These are phyloP conservation scores for Leccinum insigne DNA, from an alignment of 1,284 basidiomycete species.

Conservation along the genomic window DNA sequence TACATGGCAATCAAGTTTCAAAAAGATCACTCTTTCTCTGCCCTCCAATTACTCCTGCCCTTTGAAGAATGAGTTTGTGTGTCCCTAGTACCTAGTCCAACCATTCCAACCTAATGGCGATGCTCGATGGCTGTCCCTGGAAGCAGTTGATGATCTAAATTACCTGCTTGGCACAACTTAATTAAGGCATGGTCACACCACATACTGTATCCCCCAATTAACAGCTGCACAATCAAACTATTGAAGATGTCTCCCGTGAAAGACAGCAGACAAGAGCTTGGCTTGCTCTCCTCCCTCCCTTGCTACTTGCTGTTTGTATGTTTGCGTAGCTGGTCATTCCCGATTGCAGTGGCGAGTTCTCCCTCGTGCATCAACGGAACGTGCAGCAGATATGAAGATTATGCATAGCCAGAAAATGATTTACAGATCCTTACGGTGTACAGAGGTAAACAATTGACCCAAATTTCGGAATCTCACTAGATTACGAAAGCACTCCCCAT, in stretches of 20 bases:
- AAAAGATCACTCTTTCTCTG: not conserved
- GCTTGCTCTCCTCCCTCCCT: not conserved
- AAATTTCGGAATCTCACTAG: not conserved
- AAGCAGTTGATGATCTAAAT: too few relatives aligned
- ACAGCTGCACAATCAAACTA: too few relatives aligned
- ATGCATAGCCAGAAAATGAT: not conserved
- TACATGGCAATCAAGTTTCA: not conserved
- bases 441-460: constrained; percentile 13
- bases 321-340: not conserved
- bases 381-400: not conserved
- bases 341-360: not conserved
- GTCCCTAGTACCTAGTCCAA: too few relatives aligned
- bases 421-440: not conserved
- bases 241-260: too few relatives aligned
- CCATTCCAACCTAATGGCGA: not conserved
- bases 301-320: not conserved
- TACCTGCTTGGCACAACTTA: too few relatives aligned
- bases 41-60: too few relatives aligned
- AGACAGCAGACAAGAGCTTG: not conserved
- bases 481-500: constrained; percentile 60
- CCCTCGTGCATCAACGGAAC: not conserved
- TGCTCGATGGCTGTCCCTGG: too few relatives aligned
- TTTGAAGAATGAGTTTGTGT: too few relatives aligned
- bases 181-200: too few relatives aligned
- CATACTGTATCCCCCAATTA: too few relatives aligned